A percentile compares a stretch with the other conserved stretches of the same genome.
phyloP scores from a whole-genome alignment of 306 rosid species.

The Citrullus amarus region DNA sequence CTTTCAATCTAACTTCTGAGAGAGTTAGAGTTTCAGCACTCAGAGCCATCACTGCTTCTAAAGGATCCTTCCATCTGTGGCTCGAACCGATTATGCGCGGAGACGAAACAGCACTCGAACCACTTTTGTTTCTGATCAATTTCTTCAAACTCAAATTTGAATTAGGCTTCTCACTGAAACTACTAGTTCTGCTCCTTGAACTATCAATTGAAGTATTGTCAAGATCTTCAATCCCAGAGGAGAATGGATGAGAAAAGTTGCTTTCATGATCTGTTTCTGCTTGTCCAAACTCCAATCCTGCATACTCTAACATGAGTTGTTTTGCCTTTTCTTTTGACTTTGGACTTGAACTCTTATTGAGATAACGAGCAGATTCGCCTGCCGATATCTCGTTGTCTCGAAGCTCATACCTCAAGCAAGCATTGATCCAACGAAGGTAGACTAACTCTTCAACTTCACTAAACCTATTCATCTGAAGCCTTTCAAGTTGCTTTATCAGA shows the following conservation, averaged over 20 bases:
- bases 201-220: constrained; percentile 77
- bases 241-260: constrained; percentile 82
- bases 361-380: constrained; percentile 84
- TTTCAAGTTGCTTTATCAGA: constrained; percentile 84
- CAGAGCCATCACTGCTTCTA: constrained; percentile 63
- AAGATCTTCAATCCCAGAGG: constrained; percentile 87
- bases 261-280: constrained; percentile 94
- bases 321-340: constrained; percentile 84
- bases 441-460: constrained; percentile 96
- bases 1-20: constrained; percentile 30
- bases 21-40: constrained; percentile 44
- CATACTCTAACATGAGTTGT: constrained; percentile 83
- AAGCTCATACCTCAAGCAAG: constrained; percentile 86
- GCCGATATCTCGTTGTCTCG: constrained; percentile 55
- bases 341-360: constrained; percentile 72
- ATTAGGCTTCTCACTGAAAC: constrained; percentile 61
- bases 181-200: constrained; percentile 50
- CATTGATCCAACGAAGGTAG: constrained; percentile 96
- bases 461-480: constrained; percentile 80
- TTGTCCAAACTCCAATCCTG: constrained; percentile 79
- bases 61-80: constrained; percentile 46
- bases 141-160: constrained; percentile 67
- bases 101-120: constrained; percentile 47
- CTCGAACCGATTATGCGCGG: constrained; percentile 43
- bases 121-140: constrained; percentile 80